Evolutionary conservation across 2,329 filamentous ascomycete genomes (phyloP).

Genomic region (Didymella exigua): DNA sequence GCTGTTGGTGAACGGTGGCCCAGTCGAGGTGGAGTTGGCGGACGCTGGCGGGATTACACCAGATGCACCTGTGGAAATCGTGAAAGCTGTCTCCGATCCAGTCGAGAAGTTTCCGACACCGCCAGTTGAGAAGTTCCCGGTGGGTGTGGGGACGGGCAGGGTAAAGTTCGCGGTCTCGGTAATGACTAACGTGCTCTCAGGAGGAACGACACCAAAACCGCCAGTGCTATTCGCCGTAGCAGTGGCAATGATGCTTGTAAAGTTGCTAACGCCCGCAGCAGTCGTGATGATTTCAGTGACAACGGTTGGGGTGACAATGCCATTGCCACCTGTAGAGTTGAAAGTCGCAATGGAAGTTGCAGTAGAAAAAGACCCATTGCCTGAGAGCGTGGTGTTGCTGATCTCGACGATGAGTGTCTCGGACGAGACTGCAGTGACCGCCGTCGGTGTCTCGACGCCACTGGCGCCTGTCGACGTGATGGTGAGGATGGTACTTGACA

Average conservation of each 20-base stretch:
- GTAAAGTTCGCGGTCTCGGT: constrained; percentile 3
- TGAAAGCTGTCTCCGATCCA: neutral
- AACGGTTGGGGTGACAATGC: constrained; percentile 11
- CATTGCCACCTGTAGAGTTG: constrained; percentile 12
- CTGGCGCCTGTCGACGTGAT: constrained; percentile 20
- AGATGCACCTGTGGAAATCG: neutral
- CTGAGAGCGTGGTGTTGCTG: constrained; percentile 14
- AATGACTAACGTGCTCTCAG: neutral
- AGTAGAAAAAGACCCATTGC: neutral
- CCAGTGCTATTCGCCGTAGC: constrained; percentile 10
- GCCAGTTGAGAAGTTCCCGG: neutral
- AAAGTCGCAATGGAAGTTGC: constrained; percentile 7
- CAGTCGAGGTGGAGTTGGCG: constrained; percentile 1
- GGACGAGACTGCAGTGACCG: constrained; percentile 6
- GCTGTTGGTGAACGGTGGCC: neutral
- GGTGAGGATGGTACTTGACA: constrained; percentile 11
- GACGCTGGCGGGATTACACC: constrained; percentile 6
- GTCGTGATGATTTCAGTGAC: constrained; percentile 9
- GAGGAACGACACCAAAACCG: constrained; percentile 16
- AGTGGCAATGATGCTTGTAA: constrained; percentile 7
- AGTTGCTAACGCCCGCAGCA: constrained; percentile 5
- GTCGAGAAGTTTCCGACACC: constrained; percentile 18
- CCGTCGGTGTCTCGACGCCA: constrained; percentile 16
- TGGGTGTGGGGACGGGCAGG: neutral
- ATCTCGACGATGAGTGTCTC: constrained; percentile 7